Evolutionary conservation across 345 rosid genomes (phyloP), one percentile per base, ranked within the genome.

Genomic region (Jatropha curcas): DNA sequence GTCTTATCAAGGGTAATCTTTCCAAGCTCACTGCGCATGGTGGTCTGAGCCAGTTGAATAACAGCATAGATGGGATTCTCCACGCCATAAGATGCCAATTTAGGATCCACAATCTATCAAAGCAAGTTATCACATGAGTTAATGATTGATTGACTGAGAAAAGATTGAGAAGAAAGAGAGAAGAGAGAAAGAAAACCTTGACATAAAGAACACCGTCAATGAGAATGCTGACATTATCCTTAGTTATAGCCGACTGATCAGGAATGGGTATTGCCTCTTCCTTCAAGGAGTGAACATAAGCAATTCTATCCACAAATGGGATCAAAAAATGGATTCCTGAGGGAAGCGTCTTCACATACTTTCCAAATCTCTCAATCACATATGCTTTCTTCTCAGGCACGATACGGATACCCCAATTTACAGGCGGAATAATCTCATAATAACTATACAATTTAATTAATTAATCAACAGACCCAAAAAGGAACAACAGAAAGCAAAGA

Each of bases 1-100:
- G 98, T 95, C 88, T 95, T 92, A 80, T 95, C 99, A 61, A 95
- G 98, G 0, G 98, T 91, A 31, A 95, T 95, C 73, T 95, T 95
- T 11, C 99, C 99, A 1, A 92, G 94, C 83, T 95, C 97, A 51
- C 98, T 95, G 35, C 99, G 94, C 98, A 95, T 95, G 0, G 98
- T 89, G 7, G 99, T 92, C 78, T 92, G 99, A 3, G 99, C 99
- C 37, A 92, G 84, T 81, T 95, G 99, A 35, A 89, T 82, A 34
- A 92, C 96, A 37, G 98, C 98, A 53, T 89, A 95, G 45, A 91
- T 91, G 0, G 98, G 98, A 71, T 91, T 87, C 90, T 89, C 98
- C 69, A 95, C 97, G 0, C 99, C 99, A 77, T 95, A 95, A 28
- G 99, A 95, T 0, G 99, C 98, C 34, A 85, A 71, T 34, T 79